These are phyloP conservation scores for Detonula confervacea DNA, from an alignment of 352 stramenopile genomes.

Conservation along the genomic window DNA sequence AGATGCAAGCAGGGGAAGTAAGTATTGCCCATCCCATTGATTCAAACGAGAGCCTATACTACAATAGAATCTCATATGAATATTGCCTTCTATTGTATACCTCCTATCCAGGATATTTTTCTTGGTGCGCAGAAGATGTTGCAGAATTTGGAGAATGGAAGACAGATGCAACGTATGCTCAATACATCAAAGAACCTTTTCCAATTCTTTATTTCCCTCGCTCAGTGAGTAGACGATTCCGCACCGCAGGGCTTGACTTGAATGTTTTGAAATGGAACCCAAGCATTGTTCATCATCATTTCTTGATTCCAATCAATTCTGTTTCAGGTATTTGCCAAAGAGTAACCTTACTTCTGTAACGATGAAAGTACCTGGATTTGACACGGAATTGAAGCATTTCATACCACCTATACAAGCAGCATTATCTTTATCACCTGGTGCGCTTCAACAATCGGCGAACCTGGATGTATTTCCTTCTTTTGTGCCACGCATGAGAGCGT, in stretches of 20 bases:
- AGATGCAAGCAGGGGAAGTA: constrained; percentile 70
- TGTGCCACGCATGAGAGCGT: constrained; percentile 82
- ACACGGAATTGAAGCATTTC: constrained; percentile 62
- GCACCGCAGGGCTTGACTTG: neutral
- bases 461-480: constrained; percentile 80
- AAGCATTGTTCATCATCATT: neutral
- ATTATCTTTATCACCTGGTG: constrained; percentile 62
- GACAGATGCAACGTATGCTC: constrained; percentile 87
- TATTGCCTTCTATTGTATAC: neutral
- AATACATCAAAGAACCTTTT: constrained; percentile 90
- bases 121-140: constrained; percentile 74
- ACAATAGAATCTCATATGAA: neutral
- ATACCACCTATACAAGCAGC: constrained; percentile 85
- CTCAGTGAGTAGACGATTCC: constrained; percentile 79
- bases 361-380: constrained; percentile 60
- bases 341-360: constrained; percentile 38
- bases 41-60: neutral
- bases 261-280: neutral
- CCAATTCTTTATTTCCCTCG: constrained; percentile 92
- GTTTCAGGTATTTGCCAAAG: constrained; percentile 41
- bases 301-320: neutral
- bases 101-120: constrained; percentile 78
- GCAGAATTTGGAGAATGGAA: constrained; percentile 65
- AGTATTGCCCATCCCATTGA: constrained; percentile 11
- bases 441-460: constrained; percentile 35